These are phyloP conservation scores for Kurtzmaniella quercitrusa DNA, from an alignment of 1,139 yeast species.

Conservation along the genomic window DNA sequence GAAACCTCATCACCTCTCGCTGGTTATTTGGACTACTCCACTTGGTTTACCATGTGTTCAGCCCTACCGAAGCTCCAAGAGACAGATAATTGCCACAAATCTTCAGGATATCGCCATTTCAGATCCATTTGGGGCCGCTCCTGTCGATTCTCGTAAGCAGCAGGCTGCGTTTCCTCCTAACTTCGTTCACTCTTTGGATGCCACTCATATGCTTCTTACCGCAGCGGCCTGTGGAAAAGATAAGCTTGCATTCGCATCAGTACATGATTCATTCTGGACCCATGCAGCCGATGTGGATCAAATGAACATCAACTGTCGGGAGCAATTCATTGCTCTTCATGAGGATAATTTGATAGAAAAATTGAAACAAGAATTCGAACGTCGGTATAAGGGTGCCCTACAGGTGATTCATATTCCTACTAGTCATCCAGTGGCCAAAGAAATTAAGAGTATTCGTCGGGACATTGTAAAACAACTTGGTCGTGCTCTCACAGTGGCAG, in stretches of 20 bases:
- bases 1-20: constrained; percentile 66
- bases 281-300: constrained; percentile 80
- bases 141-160: constrained; percentile 86
- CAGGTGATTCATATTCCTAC: constrained; percentile 56
- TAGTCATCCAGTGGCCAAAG: constrained; percentile 48
- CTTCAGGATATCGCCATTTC: constrained; percentile 77
- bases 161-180: constrained; percentile 95
- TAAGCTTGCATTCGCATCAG: constrained; percentile 84
- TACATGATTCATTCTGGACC: constrained; percentile 98
- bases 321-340: constrained; percentile 77
- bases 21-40: constrained; percentile 98
- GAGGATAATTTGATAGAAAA: constrained; percentile 65
- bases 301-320: constrained; percentile 73
- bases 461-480: constrained; percentile 48
- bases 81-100: constrained; percentile 66
- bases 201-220: constrained; percentile 92
- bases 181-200: constrained; percentile 91
- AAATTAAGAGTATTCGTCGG: constrained; percentile 48
- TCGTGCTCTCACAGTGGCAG: constrained; percentile 59
- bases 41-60: constrained; percentile 92
- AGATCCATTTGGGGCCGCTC: constrained; percentile 79
- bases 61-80: constrained; percentile 75
- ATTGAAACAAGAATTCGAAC: constrained; percentile 74
- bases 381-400: constrained; percentile 69
- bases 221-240: constrained; percentile 72